Evolutionary conservation across 2,329 filamentous ascomycete species (phyloP).

Genomic region (Aspergillus viridinutans): DNA sequence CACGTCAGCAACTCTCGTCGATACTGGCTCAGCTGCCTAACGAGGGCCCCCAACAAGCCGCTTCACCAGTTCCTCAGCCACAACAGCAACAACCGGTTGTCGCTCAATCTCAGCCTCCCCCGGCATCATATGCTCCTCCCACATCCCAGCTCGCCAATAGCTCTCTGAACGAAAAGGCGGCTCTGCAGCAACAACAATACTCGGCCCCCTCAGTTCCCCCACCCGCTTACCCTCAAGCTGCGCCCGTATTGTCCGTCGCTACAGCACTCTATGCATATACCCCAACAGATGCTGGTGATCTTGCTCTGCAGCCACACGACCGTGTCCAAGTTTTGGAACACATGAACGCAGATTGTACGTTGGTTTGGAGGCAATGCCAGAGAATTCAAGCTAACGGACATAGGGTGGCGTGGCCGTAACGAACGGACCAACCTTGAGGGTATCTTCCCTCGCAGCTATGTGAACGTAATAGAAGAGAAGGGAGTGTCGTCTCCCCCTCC

Average conservation of each 20-base stretch:
- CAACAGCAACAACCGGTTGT: conserved; percentile 22
- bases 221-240: conserved; percentile 49
- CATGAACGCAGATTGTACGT: conserved; percentile 84
- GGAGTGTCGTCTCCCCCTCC: conserved; percentile 36
- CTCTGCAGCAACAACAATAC: conserved; percentile 35
- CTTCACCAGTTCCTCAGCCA: conserved; percentile 11
- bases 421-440: conserved; percentile 77
- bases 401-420: conserved; percentile 78
- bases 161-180: conserved; percentile 41
- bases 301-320: conserved; percentile 77
- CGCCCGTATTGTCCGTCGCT: conserved; percentile 63
- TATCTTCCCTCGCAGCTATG: conserved; percentile 93
- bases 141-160: conserved; percentile 36
- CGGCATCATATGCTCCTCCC: conserved; percentile 35
- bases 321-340: conserved; percentile 76
- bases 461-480: conserved; percentile 66
- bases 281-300: conserved; percentile 74
- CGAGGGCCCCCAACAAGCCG: conserved; percentile 22
- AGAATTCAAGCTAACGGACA: neutral
- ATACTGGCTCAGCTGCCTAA: conserved; percentile 71
- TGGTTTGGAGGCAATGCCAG: neutral
- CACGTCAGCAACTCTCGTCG: conserved; percentile 67
- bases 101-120: conserved; percentile 26
- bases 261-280: conserved; percentile 80
- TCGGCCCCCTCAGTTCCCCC: conserved; percentile 45